Evolutionary conservation across 2,329 filamentous ascomycete genomes (phyloP).

Genomic region (Monilinia polystroma): DNA sequence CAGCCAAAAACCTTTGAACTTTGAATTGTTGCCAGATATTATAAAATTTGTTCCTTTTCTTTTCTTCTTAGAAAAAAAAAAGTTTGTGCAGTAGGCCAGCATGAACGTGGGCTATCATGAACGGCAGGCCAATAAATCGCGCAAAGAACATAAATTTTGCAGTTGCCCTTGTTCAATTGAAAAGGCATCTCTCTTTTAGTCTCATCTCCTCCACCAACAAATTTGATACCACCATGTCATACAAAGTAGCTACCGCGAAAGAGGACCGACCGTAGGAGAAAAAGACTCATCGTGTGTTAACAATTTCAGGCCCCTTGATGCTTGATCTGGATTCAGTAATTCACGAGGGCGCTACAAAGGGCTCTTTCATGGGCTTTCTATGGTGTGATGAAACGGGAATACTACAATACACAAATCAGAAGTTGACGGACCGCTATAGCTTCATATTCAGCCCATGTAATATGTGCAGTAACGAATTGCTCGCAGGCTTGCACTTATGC

Average conservation of each 20-base stretch:
- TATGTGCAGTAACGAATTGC: slow-evolving; percentile 19
- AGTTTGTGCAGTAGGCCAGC: slow-evolving; percentile 1
- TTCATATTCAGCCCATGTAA: slow-evolving; percentile 14
- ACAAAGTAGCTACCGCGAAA: slow-evolving; percentile 14
- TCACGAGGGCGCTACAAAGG: not conserved
- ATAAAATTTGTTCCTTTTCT: not conserved
- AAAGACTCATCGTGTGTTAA: slow-evolving; percentile 21
- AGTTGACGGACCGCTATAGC: slow-evolving; percentile 5
- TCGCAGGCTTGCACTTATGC: slow-evolving; percentile 16
- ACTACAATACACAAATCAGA: not conserved
- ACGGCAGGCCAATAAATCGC: not conserved
- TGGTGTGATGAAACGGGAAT: slow-evolving; percentile 18
- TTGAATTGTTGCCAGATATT: slow-evolving; percentile 3
- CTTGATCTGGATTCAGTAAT: slow-evolving; percentile 4
- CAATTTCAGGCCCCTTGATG: not conserved
- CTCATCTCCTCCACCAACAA: slow-evolving; percentile 13
- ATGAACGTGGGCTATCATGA: slow-evolving; percentile 12
- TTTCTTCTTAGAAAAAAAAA: not conserved
- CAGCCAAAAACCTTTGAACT: not conserved
- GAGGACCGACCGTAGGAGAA: not conserved
- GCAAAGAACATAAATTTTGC: slow-evolving; percentile 18
- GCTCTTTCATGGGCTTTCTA: slow-evolving; percentile 4
- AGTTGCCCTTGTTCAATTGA: slow-evolving; percentile 6
- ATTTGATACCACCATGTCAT: slow-evolving; percentile 5
- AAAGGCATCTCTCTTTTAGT: slow-evolving; percentile 9